phyloP scores from a whole-genome alignment of 176 grass and related monocot species.

The Oryza glumipatula region DNA sequence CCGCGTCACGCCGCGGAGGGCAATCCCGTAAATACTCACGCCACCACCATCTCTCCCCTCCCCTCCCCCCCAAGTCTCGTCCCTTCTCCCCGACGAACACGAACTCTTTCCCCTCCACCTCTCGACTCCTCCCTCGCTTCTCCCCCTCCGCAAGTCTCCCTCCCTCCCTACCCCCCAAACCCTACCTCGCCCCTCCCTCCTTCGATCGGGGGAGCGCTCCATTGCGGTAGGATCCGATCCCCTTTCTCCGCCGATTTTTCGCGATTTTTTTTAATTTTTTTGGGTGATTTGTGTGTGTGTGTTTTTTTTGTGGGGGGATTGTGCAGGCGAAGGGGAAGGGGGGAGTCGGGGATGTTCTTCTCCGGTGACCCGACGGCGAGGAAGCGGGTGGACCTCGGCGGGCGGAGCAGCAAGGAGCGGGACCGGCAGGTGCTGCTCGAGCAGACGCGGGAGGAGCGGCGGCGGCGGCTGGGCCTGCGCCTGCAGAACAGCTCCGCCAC shows the following conservation, averaged over 20 bases:
- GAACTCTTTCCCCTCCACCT: not conserved
- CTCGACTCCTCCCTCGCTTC: not conserved
- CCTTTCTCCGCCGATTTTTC: not conserved
- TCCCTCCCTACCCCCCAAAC: constrained; percentile 1
- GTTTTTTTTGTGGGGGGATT: not conserved
- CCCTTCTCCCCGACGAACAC: no score
- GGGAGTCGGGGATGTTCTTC: constrained; percentile 72
- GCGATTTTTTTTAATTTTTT: not conserved
- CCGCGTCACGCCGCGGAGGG: no score
- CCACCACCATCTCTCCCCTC: no score
- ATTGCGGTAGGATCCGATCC: constrained; percentile 34
- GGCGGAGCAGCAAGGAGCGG: constrained; percentile 92
- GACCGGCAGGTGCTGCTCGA: constrained; percentile 86
- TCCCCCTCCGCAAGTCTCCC: not conserved
- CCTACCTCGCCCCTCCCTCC: constrained; percentile 15
- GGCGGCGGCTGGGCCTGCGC: constrained; percentile 56
- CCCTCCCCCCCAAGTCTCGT: not conserved
- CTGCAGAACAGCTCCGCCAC: constrained; percentile 79
- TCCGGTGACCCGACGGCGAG: constrained; percentile 78
- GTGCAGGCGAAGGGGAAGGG: not conserved
- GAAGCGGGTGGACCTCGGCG: constrained; percentile 90
- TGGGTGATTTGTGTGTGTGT: not conserved
- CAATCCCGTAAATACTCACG: no score
- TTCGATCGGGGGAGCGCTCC: constrained; percentile 6
- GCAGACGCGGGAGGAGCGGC: constrained; percentile 85